phyloP scores from a whole-genome alignment of 2,329 filamentous ascomycete genomes.

The Aschersonia sp. region DNA sequence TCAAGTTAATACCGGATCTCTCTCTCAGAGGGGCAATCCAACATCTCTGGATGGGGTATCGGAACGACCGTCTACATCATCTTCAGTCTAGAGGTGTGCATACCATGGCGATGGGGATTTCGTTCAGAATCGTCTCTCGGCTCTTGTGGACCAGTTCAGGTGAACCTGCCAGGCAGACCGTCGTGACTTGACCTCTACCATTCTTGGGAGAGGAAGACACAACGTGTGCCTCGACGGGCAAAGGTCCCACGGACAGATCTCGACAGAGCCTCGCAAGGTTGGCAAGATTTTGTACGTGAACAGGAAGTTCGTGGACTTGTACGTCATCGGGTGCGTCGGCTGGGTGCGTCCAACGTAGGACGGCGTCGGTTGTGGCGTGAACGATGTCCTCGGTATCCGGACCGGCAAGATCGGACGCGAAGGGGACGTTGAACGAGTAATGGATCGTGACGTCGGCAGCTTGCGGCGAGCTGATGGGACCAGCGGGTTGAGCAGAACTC shows the following conservation, averaged over 20 bases:
- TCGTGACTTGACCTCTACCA: conserved; percentile 58
- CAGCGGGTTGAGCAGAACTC: conserved; percentile 33
- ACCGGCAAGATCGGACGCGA: conserved; percentile 80
- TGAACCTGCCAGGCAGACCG: conserved; percentile 80
- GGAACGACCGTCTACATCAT: not conserved
- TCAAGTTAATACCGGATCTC: not conserved
- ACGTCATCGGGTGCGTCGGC: conserved; percentile 74
- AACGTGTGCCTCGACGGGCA: conserved; percentile 72
- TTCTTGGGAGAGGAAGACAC: conserved; percentile 68
- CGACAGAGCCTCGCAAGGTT: conserved; percentile 67
- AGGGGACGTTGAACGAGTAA: conserved; percentile 94
- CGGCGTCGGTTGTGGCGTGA: conserved; percentile 76
- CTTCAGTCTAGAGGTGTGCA: conserved; percentile 19
- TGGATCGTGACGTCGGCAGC: conserved; percentile 68
- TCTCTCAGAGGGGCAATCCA: not conserved
- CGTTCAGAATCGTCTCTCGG: conserved; percentile 76
- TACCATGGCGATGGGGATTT: conserved; percentile 87
- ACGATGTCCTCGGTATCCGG: conserved; percentile 91
- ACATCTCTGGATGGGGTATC: conserved; percentile 2
- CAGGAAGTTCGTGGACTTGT: conserved; percentile 77
- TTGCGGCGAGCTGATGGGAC: conserved; percentile 51
- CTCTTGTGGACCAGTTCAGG: conserved; percentile 81
- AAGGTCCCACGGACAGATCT: conserved; percentile 56
- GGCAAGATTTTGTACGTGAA: conserved; percentile 76
- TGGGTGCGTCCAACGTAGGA: conserved; percentile 86